Conservation (phyloP, 108 stramenopile genomes). For the Aurantiochytrium sp. region DNA sequence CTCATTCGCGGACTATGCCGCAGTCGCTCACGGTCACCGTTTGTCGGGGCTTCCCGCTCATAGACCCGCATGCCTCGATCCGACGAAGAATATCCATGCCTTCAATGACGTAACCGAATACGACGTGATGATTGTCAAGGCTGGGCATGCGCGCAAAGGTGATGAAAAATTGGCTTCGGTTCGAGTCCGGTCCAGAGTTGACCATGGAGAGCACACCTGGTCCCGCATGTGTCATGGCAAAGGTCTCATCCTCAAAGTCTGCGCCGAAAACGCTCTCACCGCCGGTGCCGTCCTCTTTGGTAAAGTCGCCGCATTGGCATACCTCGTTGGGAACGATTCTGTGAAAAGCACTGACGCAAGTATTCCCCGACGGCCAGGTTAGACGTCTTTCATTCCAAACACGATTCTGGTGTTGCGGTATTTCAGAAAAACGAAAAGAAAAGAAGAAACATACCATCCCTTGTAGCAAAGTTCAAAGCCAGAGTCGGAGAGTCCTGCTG, state of each 20-base stretch:
- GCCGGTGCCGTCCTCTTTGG: constrained; percentile 68
- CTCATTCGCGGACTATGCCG: constrained; percentile 40
- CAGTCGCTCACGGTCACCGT: constrained; percentile 64
- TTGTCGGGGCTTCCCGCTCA: constrained; percentile 68
- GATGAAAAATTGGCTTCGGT: constrained; percentile 18
- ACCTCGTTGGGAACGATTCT: constrained; percentile 64
- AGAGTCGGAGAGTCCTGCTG: background rate
- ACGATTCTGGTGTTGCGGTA: no score
- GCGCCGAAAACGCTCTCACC: constrained; percentile 60
- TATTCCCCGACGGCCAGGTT: no score
- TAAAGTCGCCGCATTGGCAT: constrained; percentile 72
- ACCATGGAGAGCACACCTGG: constrained; percentile 20
- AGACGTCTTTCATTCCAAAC: no score
- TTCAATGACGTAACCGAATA: constrained; percentile 66
- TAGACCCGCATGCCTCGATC: constrained; percentile 81
- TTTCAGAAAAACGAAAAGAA: no score
- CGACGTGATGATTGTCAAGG: constrained; percentile 60
- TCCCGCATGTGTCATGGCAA: constrained; percentile 52
- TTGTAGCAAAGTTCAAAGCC: background rate
- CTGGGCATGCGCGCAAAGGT: constrained; percentile 17
- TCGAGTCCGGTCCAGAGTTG: constrained; percentile 20
- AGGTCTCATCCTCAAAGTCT: constrained; percentile 84
- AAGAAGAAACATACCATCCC: background rate
- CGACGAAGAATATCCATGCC: constrained; percentile 81
- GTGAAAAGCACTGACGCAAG: constrained; percentile 46